Conservation (phyloP, 441 rosid species). For the Erysimum cheiri region DNA sequence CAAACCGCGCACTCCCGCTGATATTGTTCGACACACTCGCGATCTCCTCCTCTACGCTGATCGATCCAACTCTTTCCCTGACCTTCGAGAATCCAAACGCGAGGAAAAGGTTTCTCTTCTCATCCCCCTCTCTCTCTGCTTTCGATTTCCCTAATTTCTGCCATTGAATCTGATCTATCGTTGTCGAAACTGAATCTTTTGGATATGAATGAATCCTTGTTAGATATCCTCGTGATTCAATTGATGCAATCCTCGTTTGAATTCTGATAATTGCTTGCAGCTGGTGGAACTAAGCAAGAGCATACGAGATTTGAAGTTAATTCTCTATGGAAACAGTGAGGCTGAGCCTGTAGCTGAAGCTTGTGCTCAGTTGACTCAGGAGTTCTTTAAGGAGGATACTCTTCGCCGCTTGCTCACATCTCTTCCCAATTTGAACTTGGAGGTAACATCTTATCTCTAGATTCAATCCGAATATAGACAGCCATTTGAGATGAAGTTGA, state of each 20-base stretch:
- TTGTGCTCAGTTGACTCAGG: conserved; percentile 87
- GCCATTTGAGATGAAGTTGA: not conserved
- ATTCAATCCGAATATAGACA: not conserved
- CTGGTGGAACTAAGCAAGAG: conserved; percentile 71
- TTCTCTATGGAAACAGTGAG: conserved; percentile 93
- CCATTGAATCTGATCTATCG: not conserved
- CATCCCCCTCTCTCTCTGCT: not conserved
- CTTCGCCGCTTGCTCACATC: conserved; percentile 68
- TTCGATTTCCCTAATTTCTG: not conserved
- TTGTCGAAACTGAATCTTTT: not conserved
- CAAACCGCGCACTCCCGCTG: conserved; percentile 85
- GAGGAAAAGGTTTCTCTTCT: conserved; percentile 73
- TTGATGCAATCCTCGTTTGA: conserved; percentile 3
- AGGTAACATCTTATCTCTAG: conserved; percentile 53
- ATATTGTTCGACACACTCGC: conserved; percentile 79
- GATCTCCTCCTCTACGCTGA: conserved; percentile 72
- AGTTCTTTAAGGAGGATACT: conserved; percentile 83
- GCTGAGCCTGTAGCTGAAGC: conserved; percentile 94
- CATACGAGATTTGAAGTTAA: conserved; percentile 80
- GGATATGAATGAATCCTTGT: not conserved
- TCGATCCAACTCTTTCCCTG: conserved; percentile 47
- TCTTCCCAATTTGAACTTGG: conserved; percentile 83
- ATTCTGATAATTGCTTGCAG: conserved; percentile 43
- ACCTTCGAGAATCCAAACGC: conserved; percentile 68
- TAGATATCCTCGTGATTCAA: not conserved